Conservation (phyloP, 768 basidiomycete species). For the Boletus speciosus region DNA sequence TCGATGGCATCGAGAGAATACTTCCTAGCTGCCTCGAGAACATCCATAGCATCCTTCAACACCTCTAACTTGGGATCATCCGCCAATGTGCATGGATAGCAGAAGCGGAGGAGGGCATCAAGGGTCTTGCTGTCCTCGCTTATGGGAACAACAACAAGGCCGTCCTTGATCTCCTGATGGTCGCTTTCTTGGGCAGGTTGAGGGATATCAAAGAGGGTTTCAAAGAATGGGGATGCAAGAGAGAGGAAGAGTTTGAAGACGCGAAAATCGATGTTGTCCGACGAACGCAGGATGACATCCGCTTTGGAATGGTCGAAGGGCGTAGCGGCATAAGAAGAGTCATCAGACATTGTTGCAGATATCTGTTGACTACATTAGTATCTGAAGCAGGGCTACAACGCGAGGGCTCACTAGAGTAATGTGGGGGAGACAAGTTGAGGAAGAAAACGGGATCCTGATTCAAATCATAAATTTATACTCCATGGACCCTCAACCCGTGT, state of each 20-base stretch:
- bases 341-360: neutral
- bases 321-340: constrained; percentile 5
- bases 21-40: neutral
- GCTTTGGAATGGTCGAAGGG: constrained; percentile 22
- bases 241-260: constrained; percentile 28
- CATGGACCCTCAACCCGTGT: neutral
- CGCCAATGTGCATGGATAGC: constrained; percentile 21
- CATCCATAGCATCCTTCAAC: neutral
- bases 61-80: constrained; percentile 20
- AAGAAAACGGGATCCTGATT: neutral
- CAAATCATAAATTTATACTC: neutral
- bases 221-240: constrained; percentile 29
- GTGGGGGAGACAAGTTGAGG: neutral
- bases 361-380: neutral
- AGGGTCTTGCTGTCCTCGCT: constrained; percentile 20
- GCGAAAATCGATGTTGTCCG: constrained; percentile 29
- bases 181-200: constrained; percentile 13
- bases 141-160: constrained; percentile 19
- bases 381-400: neutral
- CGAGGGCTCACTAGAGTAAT: neutral
- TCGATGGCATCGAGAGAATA: neutral
- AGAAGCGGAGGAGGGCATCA: constrained; percentile 23
- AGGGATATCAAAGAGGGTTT: constrained; percentile 31
- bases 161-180: constrained; percentile 10
- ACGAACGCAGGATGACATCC: constrained; percentile 26